Evolutionary conservation across 352 stramenopile species (phyloP).

Genomic region (Bremia lactucae): DNA sequence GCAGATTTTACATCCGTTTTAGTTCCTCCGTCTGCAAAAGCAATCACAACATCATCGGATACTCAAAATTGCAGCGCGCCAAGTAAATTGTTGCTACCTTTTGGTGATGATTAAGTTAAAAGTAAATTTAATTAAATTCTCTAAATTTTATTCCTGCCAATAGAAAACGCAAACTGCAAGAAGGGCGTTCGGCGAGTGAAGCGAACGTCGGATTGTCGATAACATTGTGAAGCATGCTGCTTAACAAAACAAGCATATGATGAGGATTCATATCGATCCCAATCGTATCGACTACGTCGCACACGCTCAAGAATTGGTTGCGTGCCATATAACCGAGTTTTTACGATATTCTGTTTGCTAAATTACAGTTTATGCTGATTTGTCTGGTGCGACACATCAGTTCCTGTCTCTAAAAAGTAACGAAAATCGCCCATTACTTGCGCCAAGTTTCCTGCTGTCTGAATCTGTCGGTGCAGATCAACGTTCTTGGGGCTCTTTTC

Average conservation of each 20-base stretch:
- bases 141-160: too few species aligned
- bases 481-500: conserved; percentile 78
- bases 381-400: conserved; percentile 19
- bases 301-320: too few species aligned
- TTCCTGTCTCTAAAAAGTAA: conserved; percentile 69
- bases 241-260: too few species aligned
- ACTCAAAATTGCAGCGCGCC: conserved; percentile 9
- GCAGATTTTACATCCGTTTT: conserved; percentile 30
- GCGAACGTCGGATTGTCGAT: too few species aligned
- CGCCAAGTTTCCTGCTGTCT: conserved; percentile 71
- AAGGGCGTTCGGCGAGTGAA: too few species aligned
- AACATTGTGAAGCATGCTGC: too few species aligned
- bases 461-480: conserved; percentile 78
- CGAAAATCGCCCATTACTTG: conserved; percentile 78
- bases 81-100: conserved; percentile 16
- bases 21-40: conserved; percentile 10
- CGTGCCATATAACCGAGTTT: too few species aligned
- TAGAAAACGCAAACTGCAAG: too few species aligned
- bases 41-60: conserved; percentile 10
- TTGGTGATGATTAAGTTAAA: conserved; percentile 19
- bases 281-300: too few species aligned
- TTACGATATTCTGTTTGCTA: too few species aligned
- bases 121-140: conserved; percentile 13
- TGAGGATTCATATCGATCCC: too few species aligned
- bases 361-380: too few species aligned